Percentiles rank a stretch among this genome's conserved stretches.
Conservation (phyloP, 495 filamentous ascomycete genomes). For the Corynascus novoguineensis region DNA sequence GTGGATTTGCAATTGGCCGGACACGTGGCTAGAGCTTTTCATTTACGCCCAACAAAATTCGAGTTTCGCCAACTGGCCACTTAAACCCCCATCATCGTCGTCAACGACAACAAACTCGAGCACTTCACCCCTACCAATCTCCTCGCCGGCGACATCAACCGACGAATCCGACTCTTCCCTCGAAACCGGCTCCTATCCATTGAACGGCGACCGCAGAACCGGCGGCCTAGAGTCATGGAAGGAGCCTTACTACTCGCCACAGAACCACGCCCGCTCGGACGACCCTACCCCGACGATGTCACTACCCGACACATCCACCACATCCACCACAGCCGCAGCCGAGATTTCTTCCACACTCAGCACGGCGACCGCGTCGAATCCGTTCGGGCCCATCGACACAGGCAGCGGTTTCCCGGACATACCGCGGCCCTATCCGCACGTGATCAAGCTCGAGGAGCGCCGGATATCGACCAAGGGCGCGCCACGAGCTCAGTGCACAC, state of each 20-base stretch:
- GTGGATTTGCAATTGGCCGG: slow-evolving; percentile 88
- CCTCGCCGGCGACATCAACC: neutral
- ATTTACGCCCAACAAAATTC: slow-evolving; percentile 65
- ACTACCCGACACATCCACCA: slow-evolving; percentile 2
- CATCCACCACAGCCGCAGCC: neutral
- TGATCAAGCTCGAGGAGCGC: slow-evolving; percentile 76
- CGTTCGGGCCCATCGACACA: slow-evolving; percentile 15
- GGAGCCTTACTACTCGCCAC: neutral
- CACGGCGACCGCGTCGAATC: slow-evolving; percentile 13
- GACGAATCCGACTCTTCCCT: neutral
- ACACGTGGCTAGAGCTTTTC: slow-evolving; percentile 73
- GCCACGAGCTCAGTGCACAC: slow-evolving; percentile 50
- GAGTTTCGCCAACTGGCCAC: slow-evolving; percentile 23
- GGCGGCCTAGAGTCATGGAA: neutral
- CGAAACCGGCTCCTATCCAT: neutral
- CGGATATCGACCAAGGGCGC: slow-evolving; percentile 41
- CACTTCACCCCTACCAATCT: neutral
- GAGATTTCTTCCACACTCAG: no score
- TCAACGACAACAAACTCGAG: slow-evolving; percentile 12
- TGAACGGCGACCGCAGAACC: no score
- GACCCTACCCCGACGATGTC: neutral
- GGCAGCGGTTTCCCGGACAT: slow-evolving; percentile 13
- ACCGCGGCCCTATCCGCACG: slow-evolving; percentile 54
- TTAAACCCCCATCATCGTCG: slow-evolving; percentile 7
- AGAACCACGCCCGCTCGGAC: neutral